Base-by-base conservation (phyloP, 139 green algal species). In the Chlorella sp. region DNA sequence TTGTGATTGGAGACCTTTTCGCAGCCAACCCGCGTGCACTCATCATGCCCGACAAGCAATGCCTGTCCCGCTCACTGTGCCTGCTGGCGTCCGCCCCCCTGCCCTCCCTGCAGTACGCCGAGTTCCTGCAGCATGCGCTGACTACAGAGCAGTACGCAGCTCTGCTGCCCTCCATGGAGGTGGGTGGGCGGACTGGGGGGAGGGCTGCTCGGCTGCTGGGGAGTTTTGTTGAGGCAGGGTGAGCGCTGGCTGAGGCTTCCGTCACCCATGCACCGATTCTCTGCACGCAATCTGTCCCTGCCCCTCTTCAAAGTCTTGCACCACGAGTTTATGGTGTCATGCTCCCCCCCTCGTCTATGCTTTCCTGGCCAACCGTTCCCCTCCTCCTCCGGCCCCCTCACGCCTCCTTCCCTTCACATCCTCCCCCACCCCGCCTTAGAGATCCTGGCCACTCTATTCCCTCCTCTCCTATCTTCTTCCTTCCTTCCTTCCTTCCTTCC, bases 51-150 rank as follows among this genome's bases (percentile, higher is more conserved):
- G 24, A 16, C 7, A 28, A 11, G 11, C 24, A 2, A 71, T 2
- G 2, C 0, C 32, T 40, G 32, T 26, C 32, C 32, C 73, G 15
- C 48, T 57, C 7, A 57, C 9, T 9, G 48, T 57, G 48, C 48
- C 48, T 57, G 48, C 48, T 57, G 48, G 48, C 81, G 57, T 26
- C 83, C 57, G 0, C 37, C 36, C 36, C n/a, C 22, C 39, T 48
- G 1, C n/a, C 42, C 36, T 60, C 42, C 14, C 30, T 90, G 77
- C 95, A 97, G 89, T 97, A 97, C 86, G 89, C 83, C 36, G 91
- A 96, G 87, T 98, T 97, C 81, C 86, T 98, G 88, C 87, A 93
- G 81, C 86, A 87, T 21, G 91, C 95, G 0, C 82, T 97, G 84
- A 30, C 91, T 3, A 60, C 73, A 14, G 84, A 91, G 26, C 86